phyloP scores from a whole-genome alignment of 1,284 basidiomycete species.

The Trametes pubescens region DNA sequence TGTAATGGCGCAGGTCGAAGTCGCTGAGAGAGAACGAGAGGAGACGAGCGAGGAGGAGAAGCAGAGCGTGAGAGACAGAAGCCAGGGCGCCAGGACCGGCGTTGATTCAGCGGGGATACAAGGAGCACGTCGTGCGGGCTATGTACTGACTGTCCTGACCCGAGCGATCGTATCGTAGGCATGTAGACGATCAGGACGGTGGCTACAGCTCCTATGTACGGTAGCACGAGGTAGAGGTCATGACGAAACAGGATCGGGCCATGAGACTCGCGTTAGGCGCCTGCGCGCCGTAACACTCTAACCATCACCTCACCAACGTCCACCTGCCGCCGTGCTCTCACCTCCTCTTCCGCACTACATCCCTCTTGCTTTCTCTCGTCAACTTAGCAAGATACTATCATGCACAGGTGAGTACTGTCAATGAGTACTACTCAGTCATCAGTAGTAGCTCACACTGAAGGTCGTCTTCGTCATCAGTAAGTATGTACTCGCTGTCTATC shows the following conservation, averaged over 20 bases:
- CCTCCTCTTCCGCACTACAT: too few relatives aligned
- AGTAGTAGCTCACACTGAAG: too few relatives aligned
- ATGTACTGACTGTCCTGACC: not conserved
- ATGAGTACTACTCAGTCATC: too few relatives aligned
- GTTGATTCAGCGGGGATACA: conserved; percentile 1
- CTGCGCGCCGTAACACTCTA: not conserved
- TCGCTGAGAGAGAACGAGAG: not conserved
- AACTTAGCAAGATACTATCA: too few relatives aligned
- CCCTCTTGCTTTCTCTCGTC: too few relatives aligned
- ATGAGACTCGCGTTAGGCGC: not conserved
- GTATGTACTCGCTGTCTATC: too few relatives aligned
- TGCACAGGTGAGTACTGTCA: too few relatives aligned
- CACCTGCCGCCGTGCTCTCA: too few relatives aligned
- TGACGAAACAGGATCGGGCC: not conserved
- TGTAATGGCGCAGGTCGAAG: not conserved
- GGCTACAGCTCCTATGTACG: not conserved
- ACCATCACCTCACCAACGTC: too few relatives aligned
- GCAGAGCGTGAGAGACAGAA: not conserved
- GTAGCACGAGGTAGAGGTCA: not conserved
- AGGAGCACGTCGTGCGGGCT: not conserved
- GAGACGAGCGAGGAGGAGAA: not conserved
- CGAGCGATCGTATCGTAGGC: not conserved
- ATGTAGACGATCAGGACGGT: not conserved
- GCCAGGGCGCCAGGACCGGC: not conserved
- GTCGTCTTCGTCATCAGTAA: too few relatives aligned